These are phyloP conservation scores for Fraxinus floribunda DNA, from an alignment of 305 asterid species.

Conservation along the genomic window DNA sequence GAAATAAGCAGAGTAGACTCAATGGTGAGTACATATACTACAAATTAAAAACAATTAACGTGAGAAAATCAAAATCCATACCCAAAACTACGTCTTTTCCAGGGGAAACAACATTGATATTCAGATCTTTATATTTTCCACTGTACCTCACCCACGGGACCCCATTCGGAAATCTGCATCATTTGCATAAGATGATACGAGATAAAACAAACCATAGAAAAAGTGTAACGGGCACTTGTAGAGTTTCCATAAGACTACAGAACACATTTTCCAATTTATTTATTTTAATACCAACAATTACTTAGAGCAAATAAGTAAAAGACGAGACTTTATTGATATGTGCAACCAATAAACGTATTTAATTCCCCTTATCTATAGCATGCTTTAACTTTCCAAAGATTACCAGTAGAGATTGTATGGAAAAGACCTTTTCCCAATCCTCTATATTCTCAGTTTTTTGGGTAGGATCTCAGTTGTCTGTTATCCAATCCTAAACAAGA, in stretches of 20 bases:
- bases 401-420: neutral
- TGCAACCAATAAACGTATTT: neutral
- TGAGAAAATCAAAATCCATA: slow-evolving; percentile 20
- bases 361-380: neutral
- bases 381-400: neutral
- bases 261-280: neutral
- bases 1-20: slow-evolving; percentile 2
- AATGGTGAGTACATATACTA: neutral
- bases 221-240: neutral
- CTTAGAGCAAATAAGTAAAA: neutral
- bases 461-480: neutral
- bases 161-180: slow-evolving; percentile 82
- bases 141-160: slow-evolving; percentile 89
- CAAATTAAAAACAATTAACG: neutral
- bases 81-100: slow-evolving; percentile 83
- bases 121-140: slow-evolving; percentile 69
- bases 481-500: neutral
- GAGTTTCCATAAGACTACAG: neutral
- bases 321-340: neutral
- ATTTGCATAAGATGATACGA: slow-evolving; percentile 15
- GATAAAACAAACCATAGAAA: slow-evolving; percentile 3
- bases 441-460: neutral
- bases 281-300: neutral
- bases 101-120: slow-evolving; percentile 70
- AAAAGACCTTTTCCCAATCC: neutral